Percentiles rank a stretch among this genome's conserved stretches.
Evolutionary conservation across 129 eudicot genomes (phyloP).

Genomic region (Flaveria bidentis): DNA sequence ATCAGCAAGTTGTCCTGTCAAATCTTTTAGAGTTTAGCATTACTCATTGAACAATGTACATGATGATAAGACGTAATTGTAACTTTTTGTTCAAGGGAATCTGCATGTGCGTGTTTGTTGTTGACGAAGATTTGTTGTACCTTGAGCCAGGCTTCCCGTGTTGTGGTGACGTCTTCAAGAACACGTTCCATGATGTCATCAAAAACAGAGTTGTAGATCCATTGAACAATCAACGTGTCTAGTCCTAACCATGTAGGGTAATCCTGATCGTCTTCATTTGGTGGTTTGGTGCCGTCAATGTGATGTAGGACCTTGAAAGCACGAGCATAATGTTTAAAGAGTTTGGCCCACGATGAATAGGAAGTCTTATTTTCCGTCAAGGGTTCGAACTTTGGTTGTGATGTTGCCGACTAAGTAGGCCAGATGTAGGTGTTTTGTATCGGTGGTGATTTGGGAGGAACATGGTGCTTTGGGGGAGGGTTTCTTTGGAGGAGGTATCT

Average conservation of each 20-base stretch:
- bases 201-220: background rate
- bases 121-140: no score
- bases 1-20: no score
- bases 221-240: background rate
- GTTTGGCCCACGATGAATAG: background rate
- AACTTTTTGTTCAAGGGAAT: no score
- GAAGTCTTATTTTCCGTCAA: background rate
- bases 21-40: no score
- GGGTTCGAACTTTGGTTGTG: background rate
- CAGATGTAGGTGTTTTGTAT: background rate
- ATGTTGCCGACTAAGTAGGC: background rate
- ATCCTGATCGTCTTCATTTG: background rate
- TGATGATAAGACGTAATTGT: no score
- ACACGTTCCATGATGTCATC: background rate
- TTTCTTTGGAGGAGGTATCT: no score
- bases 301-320: background rate
- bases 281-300: background rate
- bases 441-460: no score
- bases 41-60: no score
- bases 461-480: no score
- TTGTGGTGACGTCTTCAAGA: background rate
- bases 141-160: background rate
- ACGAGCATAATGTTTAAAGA: background rate
- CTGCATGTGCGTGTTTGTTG: background rate
- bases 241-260: background rate